A percentile compares a stretch with the other conserved stretches of the same genome.
Evolutionary conservation across 352 stramenopile genomes (phyloP).

Genomic region (Phytophthora pini): DNA sequence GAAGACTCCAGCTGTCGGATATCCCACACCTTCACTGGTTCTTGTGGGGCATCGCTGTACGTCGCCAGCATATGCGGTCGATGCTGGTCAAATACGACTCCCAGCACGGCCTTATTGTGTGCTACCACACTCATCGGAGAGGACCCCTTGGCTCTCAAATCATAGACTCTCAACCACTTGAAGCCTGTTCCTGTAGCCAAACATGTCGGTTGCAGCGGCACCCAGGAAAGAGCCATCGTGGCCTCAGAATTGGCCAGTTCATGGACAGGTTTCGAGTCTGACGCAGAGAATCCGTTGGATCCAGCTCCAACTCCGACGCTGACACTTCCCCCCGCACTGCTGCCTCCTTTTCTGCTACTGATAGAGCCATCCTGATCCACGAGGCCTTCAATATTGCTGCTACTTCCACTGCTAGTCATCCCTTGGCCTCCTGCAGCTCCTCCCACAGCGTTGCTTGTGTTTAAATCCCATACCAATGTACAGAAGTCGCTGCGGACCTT

Average conservation of each 20-base stretch:
- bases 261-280: constrained; percentile 68
- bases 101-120: constrained; percentile 86
- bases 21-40: constrained; percentile 89
- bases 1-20: constrained; percentile 82
- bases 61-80: constrained; percentile 84
- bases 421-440: constrained; percentile 4
- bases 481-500: constrained; percentile 89
- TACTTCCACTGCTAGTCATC: constrained; percentile 28
- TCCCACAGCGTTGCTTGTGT: constrained; percentile 38
- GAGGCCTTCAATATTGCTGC: constrained; percentile 36
- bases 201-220: constrained; percentile 82
- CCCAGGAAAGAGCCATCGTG: constrained; percentile 83
- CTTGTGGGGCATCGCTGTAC: constrained; percentile 83
- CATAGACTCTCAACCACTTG: constrained; percentile 90
- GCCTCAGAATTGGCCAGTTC: constrained; percentile 88
- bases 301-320: constrained; percentile 32
- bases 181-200: constrained; percentile 86
- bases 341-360: constrained; percentile 33
- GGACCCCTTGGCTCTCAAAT: constrained; percentile 63
- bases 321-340: constrained; percentile 17
- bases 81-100: constrained; percentile 84
- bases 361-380: constrained; percentile 34
- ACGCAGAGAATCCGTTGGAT: constrained; percentile 33
- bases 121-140: constrained; percentile 83
- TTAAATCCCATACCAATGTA: constrained; percentile 87